Conservation (phyloP, 768 basidiomycete species). For the Cystobasidiopsis lactophilus region DNA sequence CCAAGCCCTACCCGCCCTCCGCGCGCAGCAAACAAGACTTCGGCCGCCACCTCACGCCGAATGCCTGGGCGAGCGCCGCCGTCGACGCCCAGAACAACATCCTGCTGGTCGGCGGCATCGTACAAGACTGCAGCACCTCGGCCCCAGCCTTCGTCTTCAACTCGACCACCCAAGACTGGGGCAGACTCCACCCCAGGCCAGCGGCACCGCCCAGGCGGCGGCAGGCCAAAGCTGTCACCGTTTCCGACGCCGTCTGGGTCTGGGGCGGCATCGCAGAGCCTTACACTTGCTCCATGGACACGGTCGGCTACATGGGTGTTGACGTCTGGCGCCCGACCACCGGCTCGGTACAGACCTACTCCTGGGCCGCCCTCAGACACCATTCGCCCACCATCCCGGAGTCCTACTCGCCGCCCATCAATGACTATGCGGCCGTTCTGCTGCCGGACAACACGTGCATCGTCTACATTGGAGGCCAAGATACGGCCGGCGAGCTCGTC, state of each 20-base stretch:
- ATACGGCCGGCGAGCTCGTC: conserved; percentile 8
- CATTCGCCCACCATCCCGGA: background rate
- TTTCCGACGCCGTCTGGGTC: conserved; percentile 13
- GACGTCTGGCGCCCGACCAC: conserved; percentile 10
- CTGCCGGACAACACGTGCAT: conserved; percentile 1
- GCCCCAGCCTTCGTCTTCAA: background rate
- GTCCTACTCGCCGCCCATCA: conserved; percentile 10
- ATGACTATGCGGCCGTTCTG: conserved; percentile 13
- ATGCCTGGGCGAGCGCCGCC: conserved; percentile 8
- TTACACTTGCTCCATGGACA: conserved; percentile 13
- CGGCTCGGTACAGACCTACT: conserved; percentile 1
- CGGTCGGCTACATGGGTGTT: conserved; percentile 17
- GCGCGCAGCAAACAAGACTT: background rate
- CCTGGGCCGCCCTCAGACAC: background rate
- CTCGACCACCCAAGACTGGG: background rate
- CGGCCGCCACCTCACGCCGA: background rate
- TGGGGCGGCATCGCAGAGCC: conserved; percentile 18
- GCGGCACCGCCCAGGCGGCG: conserved; percentile 12
- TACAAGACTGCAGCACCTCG: conserved; percentile 7
- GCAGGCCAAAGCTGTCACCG: conserved; percentile 11
- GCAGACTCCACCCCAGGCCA: background rate
- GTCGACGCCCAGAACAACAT: background rate
- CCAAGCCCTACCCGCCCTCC: conserved; percentile 1
- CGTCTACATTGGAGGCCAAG: conserved; percentile 16
- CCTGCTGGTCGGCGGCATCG: conserved; percentile 15